phyloP scores from a whole-genome alignment of 2,329 filamentous ascomycete species.

The Lizonia empirigonia region DNA sequence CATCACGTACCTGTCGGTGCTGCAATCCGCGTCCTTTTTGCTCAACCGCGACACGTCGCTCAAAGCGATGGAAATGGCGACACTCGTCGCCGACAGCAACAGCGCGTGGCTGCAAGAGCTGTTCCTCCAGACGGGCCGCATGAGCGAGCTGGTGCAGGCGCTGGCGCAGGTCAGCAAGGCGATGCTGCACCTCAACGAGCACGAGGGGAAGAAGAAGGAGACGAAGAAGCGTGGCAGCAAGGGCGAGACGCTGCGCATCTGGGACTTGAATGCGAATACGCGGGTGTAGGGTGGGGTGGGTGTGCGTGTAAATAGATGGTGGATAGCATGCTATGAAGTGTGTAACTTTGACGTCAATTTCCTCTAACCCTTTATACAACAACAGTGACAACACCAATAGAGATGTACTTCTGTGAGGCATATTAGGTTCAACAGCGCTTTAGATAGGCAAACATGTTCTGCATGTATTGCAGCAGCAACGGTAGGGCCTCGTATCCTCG shows the following conservation, averaged over 20 bases:
- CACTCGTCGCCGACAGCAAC: slow-evolving; percentile 63
- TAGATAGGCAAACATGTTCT: too few relatives aligned
- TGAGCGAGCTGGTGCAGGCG: slow-evolving; percentile 56
- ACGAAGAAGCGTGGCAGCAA: slow-evolving; percentile 50
- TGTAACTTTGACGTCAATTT: too few relatives aligned
- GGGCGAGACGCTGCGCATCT: slow-evolving; percentile 52
- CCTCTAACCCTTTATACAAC: too few relatives aligned
- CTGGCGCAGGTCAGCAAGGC: slow-evolving; percentile 80
- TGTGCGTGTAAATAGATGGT: background rate
- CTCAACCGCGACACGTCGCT: slow-evolving; percentile 78
- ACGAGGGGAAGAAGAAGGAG: slow-evolving; percentile 46
- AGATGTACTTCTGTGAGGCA: too few relatives aligned
- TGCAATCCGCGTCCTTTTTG: slow-evolving; percentile 78
- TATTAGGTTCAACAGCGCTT: too few relatives aligned
- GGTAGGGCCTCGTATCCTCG: too few relatives aligned
- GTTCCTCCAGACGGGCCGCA: slow-evolving; percentile 49
- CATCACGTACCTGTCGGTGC: slow-evolving; percentile 78
- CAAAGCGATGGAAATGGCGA: slow-evolving; percentile 85
- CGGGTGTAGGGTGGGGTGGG: slow-evolving; percentile 10
- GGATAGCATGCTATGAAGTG: too few relatives aligned
- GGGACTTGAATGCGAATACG: slow-evolving; percentile 46
- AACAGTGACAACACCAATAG: too few relatives aligned
- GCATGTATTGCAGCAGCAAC: too few relatives aligned
- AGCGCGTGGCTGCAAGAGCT: slow-evolving; percentile 44
- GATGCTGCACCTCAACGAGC: slow-evolving; percentile 59